A percentile compares a stretch with the other conserved stretches of the same genome.
Evolutionary conservation across 2,329 filamentous ascomycete species (phyloP).

Genomic region (Apiospora kogelbergensis): DNA sequence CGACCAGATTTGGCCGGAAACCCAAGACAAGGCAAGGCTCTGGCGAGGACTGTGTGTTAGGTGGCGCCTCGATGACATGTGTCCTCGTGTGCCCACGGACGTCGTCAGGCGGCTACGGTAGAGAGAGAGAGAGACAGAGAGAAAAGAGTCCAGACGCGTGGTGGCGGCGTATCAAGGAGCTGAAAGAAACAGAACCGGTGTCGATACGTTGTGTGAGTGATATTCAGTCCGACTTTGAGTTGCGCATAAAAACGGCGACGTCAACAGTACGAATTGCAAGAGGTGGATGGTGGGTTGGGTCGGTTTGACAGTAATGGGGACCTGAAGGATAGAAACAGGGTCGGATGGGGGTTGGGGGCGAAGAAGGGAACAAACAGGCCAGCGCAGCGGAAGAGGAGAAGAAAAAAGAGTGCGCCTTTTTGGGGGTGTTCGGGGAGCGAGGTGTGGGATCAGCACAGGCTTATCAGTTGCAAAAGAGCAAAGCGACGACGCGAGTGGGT

Average conservation of each 20-base stretch:
- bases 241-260: not conserved
- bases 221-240: not conserved
- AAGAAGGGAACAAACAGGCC: not conserved
- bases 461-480: not conserved
- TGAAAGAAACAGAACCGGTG: not conserved
- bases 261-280: not conserved
- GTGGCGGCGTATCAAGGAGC: not conserved
- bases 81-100: constrained; percentile 1
- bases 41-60: not conserved
- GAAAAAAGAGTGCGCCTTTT: not conserved
- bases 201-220: not conserved
- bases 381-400: not conserved
- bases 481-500: not conserved
- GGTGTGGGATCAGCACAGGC: not conserved
- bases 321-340: not conserved
- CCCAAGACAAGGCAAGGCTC: not conserved
- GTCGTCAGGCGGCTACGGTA: not conserved
- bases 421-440: not conserved
- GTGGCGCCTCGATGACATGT: constrained; percentile 6
- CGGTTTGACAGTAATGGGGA: constrained; percentile 2
- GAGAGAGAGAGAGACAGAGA: too few relatives aligned
- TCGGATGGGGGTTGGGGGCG: not conserved
- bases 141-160: not conserved
- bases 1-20: not conserved
- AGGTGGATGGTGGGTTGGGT: constrained; percentile 1